phyloP scores from a whole-genome alignment of 202 grass and related monocot genomes.

The Carex arenaria region DNA sequence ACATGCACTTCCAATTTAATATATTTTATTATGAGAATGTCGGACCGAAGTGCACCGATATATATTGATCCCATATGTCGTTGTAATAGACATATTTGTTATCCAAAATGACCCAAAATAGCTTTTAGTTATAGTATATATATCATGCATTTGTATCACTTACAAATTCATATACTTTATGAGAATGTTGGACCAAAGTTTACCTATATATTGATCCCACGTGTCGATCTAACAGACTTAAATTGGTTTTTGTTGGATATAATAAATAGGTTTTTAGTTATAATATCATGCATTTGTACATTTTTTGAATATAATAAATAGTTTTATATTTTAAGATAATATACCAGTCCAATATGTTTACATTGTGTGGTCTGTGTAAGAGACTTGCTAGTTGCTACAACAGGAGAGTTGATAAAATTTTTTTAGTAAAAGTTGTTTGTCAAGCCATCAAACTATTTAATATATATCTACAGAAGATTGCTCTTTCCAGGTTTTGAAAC shows the following conservation, averaged over 20 bases:
- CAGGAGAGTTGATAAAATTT: no score
- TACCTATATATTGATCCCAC: no score
- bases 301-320: not conserved
- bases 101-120: not conserved
- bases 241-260: not conserved
- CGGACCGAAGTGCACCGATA: not conserved
- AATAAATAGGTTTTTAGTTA: not conserved
- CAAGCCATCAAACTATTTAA: no score
- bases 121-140: not conserved
- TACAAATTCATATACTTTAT: not conserved
- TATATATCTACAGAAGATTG: no score
- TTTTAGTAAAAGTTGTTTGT: no score
- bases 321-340: no score
- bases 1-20: not conserved
- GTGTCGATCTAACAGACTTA: not conserved
- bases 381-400: no score
- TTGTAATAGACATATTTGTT: not conserved
- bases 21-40: not conserved
- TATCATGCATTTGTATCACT: no score
- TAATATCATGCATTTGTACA: not conserved
- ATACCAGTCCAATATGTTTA: no score
- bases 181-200: not conserved
- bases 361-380: no score
- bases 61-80: not conserved
- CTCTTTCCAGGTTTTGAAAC: no score